Evolutionary conservation across 2,329 filamentous ascomycete genomes (phyloP).

Genomic region (Penicillium sp.): DNA sequence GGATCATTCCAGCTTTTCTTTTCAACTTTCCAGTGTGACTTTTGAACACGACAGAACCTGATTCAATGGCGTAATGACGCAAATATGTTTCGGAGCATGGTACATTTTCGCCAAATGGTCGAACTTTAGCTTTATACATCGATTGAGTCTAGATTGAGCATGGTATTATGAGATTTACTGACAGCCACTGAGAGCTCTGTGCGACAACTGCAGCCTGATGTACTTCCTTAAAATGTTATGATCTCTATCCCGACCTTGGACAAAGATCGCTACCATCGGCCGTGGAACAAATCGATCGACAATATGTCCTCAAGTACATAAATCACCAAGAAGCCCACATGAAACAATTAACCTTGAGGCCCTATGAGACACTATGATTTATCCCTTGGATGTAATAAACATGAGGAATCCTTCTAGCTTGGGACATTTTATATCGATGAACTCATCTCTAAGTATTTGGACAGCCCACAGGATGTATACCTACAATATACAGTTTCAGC

Average conservation of each 20-base stretch:
- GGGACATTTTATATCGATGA: no score
- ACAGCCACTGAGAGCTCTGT: neutral
- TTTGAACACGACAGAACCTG: neutral
- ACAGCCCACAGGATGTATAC: no score
- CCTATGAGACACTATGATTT: no score
- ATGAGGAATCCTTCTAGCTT: no score
- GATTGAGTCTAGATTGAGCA: neutral
- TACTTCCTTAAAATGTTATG: neutral
- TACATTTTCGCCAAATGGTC: neutral
- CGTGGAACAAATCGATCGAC: no score
- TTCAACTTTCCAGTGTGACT: neutral
- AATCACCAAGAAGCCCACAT: no score
- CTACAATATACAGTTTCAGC: no score
- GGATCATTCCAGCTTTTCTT: neutral
- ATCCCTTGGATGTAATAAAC: no score
- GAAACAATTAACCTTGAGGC: no score
- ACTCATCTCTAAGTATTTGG: no score
- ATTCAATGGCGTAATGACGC: neutral
- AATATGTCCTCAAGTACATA: no score
- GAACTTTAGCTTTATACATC: neutral
- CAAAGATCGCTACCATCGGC: neutral
- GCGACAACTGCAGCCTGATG: neutral
- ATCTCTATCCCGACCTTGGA: no score
- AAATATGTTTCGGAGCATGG: slow-evolving; percentile 6
- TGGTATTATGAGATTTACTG: neutral